Conservation (phyloP, 139 green algal species). For the Chlorella vulgaris region DNA sequence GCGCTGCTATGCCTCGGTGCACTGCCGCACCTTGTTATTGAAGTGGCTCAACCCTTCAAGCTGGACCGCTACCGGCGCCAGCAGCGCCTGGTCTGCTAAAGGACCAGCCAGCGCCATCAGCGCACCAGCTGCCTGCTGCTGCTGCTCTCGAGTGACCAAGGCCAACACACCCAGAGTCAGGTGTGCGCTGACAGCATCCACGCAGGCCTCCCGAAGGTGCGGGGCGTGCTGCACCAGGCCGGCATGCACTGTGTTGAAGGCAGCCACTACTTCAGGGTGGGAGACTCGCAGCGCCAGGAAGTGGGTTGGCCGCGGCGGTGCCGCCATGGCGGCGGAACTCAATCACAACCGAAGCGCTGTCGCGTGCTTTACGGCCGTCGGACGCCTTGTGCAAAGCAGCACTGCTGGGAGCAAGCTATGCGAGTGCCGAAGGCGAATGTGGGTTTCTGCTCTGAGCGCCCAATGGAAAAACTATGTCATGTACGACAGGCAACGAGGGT, state of each 20-base stretch:
- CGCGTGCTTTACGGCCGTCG: no score
- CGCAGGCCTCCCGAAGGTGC: slow-evolving; percentile 4
- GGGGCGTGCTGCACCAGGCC: not conserved
- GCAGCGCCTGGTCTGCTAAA: not conserved
- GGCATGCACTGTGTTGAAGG: not conserved
- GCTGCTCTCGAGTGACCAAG: not conserved
- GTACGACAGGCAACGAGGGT: no score
- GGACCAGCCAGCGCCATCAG: slow-evolving; percentile 4
- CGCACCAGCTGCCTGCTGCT: not conserved
- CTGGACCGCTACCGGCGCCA: slow-evolving; percentile 5
- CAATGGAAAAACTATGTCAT: no score
- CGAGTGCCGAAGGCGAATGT: no score
- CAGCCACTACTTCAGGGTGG: not conserved
- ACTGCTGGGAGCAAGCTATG: no score
- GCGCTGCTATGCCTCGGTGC: not conserved
- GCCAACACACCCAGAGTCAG: slow-evolving; percentile 29
- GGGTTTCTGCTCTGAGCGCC: no score
- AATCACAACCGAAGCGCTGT: no score
- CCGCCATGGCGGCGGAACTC: no score
- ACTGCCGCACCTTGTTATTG: not conserved
- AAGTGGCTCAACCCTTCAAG: slow-evolving; percentile 24
- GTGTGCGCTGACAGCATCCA: slow-evolving; percentile 18
- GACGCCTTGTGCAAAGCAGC: no score
- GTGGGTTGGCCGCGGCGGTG: no score
- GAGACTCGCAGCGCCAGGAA: no score